These are phyloP conservation scores for Clitopilus hobsonii DNA, from an alignment of 768 basidiomycete genomes.

Conservation along the genomic window DNA sequence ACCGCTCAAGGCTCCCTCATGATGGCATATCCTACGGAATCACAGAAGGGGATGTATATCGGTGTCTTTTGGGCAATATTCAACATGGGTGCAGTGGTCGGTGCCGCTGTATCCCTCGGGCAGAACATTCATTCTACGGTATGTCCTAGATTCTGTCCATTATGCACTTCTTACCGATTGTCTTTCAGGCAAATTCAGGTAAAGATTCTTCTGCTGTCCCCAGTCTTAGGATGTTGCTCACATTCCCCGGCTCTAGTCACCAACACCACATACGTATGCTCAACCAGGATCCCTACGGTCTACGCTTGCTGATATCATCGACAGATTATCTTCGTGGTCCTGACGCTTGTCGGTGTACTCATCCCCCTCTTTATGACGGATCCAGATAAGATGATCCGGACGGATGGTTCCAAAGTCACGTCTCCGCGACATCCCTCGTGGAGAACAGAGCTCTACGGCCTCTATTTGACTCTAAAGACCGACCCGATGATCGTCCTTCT, in stretches of 20 bases:
- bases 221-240: background rate
- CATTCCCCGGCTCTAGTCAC: conserved; percentile 35
- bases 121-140: conserved; percentile 64
- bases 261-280: conserved; percentile 71
- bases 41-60: conserved; percentile 73
- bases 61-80: conserved; percentile 84
- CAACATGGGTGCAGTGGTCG: conserved; percentile 77
- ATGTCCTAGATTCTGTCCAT: conserved; percentile 12
- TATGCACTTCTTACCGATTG: conserved; percentile 14
- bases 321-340: conserved; percentile 71
- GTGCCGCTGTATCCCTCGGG: conserved; percentile 69
- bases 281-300: background rate
- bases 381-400: conserved; percentile 67
- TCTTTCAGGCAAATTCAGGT: conserved; percentile 20
- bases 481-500: conserved; percentile 72
- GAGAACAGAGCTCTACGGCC: conserved; percentile 68
- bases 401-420: conserved; percentile 67
- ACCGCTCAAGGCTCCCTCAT: conserved; percentile 83
- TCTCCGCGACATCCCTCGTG: conserved; percentile 67
- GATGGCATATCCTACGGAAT: conserved; percentile 79
- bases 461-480: conserved; percentile 61
- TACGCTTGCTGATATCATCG: conserved; percentile 1
- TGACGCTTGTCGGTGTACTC: conserved; percentile 63
- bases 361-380: conserved; percentile 71
- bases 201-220: conserved; percentile 15